phyloP scores from a whole-genome alignment of 2,329 filamentous ascomycete species.

The Claviceps spartinae region DNA sequence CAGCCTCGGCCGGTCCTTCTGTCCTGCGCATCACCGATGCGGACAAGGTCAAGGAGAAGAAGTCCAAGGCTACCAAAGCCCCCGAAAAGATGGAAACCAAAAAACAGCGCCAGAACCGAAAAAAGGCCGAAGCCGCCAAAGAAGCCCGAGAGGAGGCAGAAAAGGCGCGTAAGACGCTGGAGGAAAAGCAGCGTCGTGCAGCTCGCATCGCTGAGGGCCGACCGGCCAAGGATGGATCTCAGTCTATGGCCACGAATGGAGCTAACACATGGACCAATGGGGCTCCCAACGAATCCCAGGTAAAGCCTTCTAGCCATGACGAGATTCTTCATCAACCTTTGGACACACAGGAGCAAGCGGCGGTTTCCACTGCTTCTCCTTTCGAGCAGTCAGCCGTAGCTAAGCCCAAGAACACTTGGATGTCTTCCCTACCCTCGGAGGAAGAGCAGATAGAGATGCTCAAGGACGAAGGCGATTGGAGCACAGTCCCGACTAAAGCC shows the following conservation, averaged over 20 bases:
- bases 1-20: constrained; percentile 50
- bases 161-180: constrained; percentile 57
- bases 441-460: constrained; percentile 49
- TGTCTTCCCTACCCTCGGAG: constrained; percentile 41
- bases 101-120: constrained; percentile 88
- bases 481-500: constrained; percentile 39
- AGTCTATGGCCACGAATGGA: constrained; percentile 35
- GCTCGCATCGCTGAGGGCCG: constrained; percentile 74
- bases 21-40: constrained; percentile 65
- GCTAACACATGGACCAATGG: constrained; percentile 30
- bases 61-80: constrained; percentile 47
- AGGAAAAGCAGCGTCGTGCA: constrained; percentile 72
- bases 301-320: constrained; percentile 19
- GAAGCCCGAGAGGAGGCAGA: constrained; percentile 63
- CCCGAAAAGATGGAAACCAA: constrained; percentile 66
- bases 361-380: constrained; percentile 10
- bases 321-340: constrained; percentile 32
- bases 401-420: constrained; percentile 29
- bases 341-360: constrained; percentile 39
- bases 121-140: constrained; percentile 76
- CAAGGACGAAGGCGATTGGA: constrained; percentile 41
- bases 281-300: constrained; percentile 18
- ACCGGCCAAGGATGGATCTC: constrained; percentile 65
- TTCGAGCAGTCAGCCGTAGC: constrained; percentile 20
- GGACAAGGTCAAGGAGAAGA: constrained; percentile 48